phyloP scores from a whole-genome alignment of 2,329 filamentous ascomycete species.

The Scytalidium sp. region DNA sequence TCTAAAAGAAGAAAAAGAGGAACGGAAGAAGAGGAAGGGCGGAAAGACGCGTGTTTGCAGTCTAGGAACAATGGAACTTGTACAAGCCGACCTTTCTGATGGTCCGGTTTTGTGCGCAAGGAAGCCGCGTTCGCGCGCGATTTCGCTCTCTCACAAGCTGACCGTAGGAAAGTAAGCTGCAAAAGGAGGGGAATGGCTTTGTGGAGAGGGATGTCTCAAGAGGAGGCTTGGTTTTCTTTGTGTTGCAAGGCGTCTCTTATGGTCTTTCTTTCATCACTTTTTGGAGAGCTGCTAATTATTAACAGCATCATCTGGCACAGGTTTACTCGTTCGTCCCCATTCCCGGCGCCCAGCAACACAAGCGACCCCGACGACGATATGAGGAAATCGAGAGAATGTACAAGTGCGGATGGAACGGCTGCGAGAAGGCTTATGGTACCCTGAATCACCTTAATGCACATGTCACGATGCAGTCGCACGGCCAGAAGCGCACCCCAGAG shows the following conservation, averaged over 20 bases:
- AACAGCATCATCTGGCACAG: constrained; percentile 55
- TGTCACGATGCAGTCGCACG: constrained; percentile 98
- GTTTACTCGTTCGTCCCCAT: constrained; percentile 99
- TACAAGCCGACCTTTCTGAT: too few species aligned
- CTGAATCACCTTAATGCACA: constrained; percentile 97
- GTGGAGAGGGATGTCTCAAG: too few species aligned
- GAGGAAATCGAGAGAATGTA: constrained; percentile 99
- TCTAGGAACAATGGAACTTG: too few species aligned
- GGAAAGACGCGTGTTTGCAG: too few species aligned
- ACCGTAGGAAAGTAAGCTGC: too few species aligned
- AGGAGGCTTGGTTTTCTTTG: too few species aligned
- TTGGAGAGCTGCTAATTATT: constrained; percentile 19
- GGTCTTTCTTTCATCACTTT: constrained; percentile 7
- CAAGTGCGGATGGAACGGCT: constrained; percentile 98
- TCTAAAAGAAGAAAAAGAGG: neutral
- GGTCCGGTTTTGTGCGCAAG: too few species aligned
- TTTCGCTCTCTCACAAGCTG: too few species aligned
- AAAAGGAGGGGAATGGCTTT: too few species aligned
- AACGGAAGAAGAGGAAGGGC: neutral
- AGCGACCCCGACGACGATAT: constrained; percentile 87
- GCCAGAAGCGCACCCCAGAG: constrained; percentile 92
- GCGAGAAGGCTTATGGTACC: constrained; percentile 97
- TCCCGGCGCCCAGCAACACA: constrained; percentile 94
- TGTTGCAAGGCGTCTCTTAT: neutral
- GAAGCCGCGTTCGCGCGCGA: too few species aligned